These are phyloP conservation scores for Papilionanthe hybrid DNA, from an alignment of 116 monocot species.

Conservation along the genomic window DNA sequence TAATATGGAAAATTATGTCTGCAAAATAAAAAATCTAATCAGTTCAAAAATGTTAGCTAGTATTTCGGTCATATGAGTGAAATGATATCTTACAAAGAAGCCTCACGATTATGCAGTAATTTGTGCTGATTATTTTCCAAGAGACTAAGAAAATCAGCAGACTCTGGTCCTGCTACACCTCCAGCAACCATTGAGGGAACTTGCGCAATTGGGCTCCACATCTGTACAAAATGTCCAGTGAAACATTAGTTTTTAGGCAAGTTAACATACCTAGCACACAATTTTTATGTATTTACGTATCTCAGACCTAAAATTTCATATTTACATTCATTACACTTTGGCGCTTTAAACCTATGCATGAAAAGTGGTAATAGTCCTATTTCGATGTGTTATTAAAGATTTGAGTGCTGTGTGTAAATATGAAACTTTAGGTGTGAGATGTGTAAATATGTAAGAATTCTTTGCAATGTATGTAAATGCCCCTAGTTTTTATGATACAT, in stretches of 20 bases:
- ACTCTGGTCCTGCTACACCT: slow-evolving; percentile 70
- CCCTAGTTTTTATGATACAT: neutral
- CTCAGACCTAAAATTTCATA: too few species aligned
- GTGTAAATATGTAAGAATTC: too few species aligned
- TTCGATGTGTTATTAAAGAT: too few species aligned
- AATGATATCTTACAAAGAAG: slow-evolving; percentile 46
- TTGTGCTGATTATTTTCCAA: slow-evolving; percentile 75
- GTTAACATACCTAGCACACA: too few species aligned
- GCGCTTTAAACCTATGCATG: too few species aligned
- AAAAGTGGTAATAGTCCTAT: too few species aligned
- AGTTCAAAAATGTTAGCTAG: neutral
- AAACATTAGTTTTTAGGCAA: neutral
- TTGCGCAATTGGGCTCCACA: slow-evolving; percentile 74
- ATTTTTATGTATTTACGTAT: too few species aligned
- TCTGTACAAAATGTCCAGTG: slow-evolving; percentile 26
- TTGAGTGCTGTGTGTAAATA: too few species aligned
- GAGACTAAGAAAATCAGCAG: slow-evolving; percentile 49
- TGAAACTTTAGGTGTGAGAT: too few species aligned
- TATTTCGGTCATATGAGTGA: neutral
- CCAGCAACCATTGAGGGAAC: slow-evolving; percentile 64
- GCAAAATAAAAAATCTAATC: neutral
- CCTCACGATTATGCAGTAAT: slow-evolving; percentile 50
- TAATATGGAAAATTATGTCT: neutral
- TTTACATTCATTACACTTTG: too few species aligned
- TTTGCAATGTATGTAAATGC: too few species aligned